Conservation (phyloP, 805 yeast species). For the Peterozyma toletana region DNA sequence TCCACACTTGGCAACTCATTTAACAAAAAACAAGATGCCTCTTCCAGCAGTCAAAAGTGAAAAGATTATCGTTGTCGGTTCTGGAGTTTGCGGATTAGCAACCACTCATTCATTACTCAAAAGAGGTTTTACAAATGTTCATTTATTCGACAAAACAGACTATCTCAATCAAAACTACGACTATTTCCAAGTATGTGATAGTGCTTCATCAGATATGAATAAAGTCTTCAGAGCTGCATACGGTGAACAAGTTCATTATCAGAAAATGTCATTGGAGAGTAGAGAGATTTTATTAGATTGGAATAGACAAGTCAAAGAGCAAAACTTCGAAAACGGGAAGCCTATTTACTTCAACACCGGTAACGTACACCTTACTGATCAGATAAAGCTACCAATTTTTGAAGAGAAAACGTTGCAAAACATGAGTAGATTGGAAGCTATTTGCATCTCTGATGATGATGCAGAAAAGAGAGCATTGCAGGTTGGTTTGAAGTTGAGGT, state of each 20-base stretch:
- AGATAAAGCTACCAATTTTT: too few relatives aligned
- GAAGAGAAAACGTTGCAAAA: constrained; percentile 1
- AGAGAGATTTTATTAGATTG: constrained; percentile 13
- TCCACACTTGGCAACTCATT: too few relatives aligned
- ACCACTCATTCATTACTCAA: constrained; percentile 33
- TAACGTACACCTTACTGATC: too few relatives aligned
- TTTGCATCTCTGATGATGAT: constrained; percentile 15
- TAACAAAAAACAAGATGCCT: neutral
- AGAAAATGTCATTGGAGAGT: constrained; percentile 19
- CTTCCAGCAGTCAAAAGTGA: constrained; percentile 9
- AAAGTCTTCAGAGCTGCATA: constrained; percentile 30
- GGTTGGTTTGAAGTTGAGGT: constrained; percentile 12
- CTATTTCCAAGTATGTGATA: constrained; percentile 24
- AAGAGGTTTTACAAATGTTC: constrained; percentile 27
- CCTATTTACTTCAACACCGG: too few relatives aligned
- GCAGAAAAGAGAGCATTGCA: neutral
- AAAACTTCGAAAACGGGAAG: too few relatives aligned
- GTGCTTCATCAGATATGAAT: constrained; percentile 32
- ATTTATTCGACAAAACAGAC: constrained; percentile 30
- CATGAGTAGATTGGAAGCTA: constrained; percentile 5
- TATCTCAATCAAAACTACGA: constrained; percentile 18
- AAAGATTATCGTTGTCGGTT: constrained; percentile 38
- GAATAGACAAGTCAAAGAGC: constrained; percentile 12
- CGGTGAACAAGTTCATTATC: constrained; percentile 26
- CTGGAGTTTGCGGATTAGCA: constrained; percentile 49